Evolutionary conservation across 2,329 filamentous ascomycete species (phyloP), one percentile per base, ranked within the genome.

Genomic region (Fusarium sulawesiense): DNA sequence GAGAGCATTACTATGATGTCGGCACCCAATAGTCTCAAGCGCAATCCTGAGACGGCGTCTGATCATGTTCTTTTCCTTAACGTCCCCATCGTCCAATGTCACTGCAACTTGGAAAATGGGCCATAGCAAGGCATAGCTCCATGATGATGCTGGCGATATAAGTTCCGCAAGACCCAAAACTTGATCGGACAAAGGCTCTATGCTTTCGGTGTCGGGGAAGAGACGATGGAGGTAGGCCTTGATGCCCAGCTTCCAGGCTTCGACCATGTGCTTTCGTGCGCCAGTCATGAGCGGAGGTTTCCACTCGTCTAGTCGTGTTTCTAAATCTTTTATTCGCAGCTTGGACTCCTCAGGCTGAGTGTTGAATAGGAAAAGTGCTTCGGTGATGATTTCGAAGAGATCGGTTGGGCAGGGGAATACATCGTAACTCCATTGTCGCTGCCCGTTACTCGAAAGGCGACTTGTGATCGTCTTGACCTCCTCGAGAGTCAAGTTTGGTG

Each of bases 1-100:
- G 14, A 66, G 60, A n/a, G 63, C 63, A 34, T 64, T 66, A 13
- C 63, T 66, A 11, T 59, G 56, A 45, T 66, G 63, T 1, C 63
- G 63, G n/a, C 63, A 66, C 25, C 63, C 60, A 16, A 64, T 46
- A 4, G 60, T 49, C 13, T 49, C 13, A 0, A 64, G 53, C 4
- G 53, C 53, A 20, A 54, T 48, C 1, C 2, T 21, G 1, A 66
- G 46, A 3, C 53, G 47, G 1, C 6, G 23, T 18, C 60, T 32
- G 13, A 66, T 40, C 47, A 27, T 34, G 0, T 37, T 30, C 32
- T 57, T 66, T 12, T 49, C 29, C 7, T 23, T 18, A 1, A 9
- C 0, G 4, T 25, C 30, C 4, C 3, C 9, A 44, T 44, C 30
- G 7, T 2, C 10, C 2, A 59, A 23, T 8, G 13, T 54, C 0